Evolutionary conservation across 1,284 basidiomycete species (phyloP).

Genomic region (Trametes pubescens): DNA sequence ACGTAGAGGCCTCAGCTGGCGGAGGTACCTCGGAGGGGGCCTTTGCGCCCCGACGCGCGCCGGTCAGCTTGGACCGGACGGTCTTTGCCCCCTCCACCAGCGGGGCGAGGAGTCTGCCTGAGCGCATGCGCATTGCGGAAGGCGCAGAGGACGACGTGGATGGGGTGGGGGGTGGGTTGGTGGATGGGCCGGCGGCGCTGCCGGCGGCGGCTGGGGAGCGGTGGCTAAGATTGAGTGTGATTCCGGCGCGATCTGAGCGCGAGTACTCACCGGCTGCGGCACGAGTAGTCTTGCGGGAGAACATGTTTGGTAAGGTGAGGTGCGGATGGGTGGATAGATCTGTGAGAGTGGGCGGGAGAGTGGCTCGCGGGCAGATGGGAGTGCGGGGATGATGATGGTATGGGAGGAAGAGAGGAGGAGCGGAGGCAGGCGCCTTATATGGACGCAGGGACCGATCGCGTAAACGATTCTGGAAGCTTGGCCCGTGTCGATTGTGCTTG

Average conservation of each 20-base stretch:
- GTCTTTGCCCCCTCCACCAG: slow-evolving; percentile 22
- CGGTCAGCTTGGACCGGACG: slow-evolving; percentile 15
- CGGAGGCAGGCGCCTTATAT: slow-evolving; percentile 6
- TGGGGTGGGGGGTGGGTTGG: slow-evolving; percentile 1
- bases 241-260: neutral
- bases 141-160: neutral
- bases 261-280: slow-evolving; percentile 21
- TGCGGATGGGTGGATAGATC: neutral
- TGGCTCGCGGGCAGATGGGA: neutral
- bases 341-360: neutral
- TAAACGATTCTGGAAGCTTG: neutral
- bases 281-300: slow-evolving; percentile 23
- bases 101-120: slow-evolving; percentile 21
- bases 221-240: slow-evolving; percentile 15
- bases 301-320: slow-evolving; percentile 10
- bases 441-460: slow-evolving; percentile 2
- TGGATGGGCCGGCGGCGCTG: slow-evolving; percentile 8
- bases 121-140: slow-evolving; percentile 19
- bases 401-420: slow-evolving; percentile 3
- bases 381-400: slow-evolving; percentile 22
- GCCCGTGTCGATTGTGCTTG: slow-evolving; percentile 1
- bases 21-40: neutral
- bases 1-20: neutral
- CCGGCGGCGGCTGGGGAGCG: slow-evolving; percentile 14
- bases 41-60: slow-evolving; percentile 18